Base-by-base conservation (phyloP, 805 yeast species). In the Candida odintsovae region DNA sequence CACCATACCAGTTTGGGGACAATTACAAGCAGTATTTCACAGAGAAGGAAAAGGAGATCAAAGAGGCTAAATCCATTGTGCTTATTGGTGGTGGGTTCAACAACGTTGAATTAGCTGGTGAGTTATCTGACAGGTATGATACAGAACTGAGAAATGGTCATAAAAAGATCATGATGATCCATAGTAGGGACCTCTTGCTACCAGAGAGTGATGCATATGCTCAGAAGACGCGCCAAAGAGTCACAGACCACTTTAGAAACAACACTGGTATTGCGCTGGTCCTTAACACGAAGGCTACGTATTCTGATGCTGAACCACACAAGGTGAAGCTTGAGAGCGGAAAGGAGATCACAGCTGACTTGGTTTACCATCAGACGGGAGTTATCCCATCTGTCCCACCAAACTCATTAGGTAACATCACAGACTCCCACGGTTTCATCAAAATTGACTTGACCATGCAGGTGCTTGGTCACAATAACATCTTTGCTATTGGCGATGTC, bases 401-500 rank as follows among this genome's bases (percentile, higher is more conserved):
- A 3, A 41, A 41, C 40, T 6, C 6, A 4, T 11, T 53, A 1
- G 25, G 38, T 2, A 39, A 21, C 5, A 19, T 51, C 10, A 29
- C 41, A 1, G 18, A 50, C 26, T 16, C 31, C 3, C 10, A 16
- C 2, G 55, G 55, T 1, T 50, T 46, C 25, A 41, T 54, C 7
- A 42, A 19, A 20, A 46, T 52, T 13, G 15, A 46, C 6, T 48
- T 47, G 3, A 22, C 49, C 9, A 46, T 52, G 31, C 55, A 49
- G 29, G 13, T 41, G 1, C 5, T 16, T 10, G 20, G 13, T 3
- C 13, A 11, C 7, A 38, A 36, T 54, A 52, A 16, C 9, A 53
- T 65, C 13, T 66, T 65, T 49, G 66, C 68, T n/a, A 51, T 63
- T 45, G 69, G 70, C 7, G 69, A 65, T 47, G 57, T 58, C 10